phyloP scores from a whole-genome alignment of 495 filamentous ascomycete genomes.

The Sordaria brevicollis region DNA sequence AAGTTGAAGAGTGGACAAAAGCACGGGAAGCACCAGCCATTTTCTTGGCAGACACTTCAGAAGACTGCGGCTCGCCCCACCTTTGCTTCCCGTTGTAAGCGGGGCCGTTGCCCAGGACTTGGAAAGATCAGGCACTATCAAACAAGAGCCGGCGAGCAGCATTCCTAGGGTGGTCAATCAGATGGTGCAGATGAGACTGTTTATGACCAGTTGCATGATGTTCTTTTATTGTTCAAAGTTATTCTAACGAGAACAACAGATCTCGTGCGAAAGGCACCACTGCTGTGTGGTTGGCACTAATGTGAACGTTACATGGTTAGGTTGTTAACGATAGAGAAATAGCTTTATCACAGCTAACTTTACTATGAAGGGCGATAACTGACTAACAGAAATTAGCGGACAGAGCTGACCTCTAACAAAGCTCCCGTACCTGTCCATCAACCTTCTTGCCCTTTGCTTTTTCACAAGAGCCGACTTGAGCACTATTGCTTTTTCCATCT shows the following conservation, averaged over 20 bases:
- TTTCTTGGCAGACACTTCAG: background rate
- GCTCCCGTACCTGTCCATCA: background rate
- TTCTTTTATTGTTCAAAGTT: background rate
- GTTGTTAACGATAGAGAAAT: background rate
- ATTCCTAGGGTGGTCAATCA: background rate
- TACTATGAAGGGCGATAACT: background rate
- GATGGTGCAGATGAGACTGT: background rate
- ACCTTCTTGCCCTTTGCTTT: background rate
- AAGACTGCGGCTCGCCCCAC: background rate
- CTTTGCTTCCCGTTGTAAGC: background rate
- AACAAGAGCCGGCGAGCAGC: background rate
- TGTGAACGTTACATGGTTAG: background rate
- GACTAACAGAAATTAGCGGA: background rate
- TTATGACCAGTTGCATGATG: background rate
- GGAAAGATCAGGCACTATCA: background rate
- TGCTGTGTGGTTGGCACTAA: background rate
- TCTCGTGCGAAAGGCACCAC: background rate
- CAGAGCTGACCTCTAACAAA: background rate
- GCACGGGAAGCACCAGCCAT: background rate
- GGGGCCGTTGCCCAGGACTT: background rate
- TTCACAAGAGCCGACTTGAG: no score
- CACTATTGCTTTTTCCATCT: no score
- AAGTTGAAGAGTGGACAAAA: background rate
- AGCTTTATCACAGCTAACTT: background rate
- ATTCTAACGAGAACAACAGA: background rate